phyloP scores from a whole-genome alignment of 2,329 filamentous ascomycete species.

The Trichophyton benhamiae region DNA sequence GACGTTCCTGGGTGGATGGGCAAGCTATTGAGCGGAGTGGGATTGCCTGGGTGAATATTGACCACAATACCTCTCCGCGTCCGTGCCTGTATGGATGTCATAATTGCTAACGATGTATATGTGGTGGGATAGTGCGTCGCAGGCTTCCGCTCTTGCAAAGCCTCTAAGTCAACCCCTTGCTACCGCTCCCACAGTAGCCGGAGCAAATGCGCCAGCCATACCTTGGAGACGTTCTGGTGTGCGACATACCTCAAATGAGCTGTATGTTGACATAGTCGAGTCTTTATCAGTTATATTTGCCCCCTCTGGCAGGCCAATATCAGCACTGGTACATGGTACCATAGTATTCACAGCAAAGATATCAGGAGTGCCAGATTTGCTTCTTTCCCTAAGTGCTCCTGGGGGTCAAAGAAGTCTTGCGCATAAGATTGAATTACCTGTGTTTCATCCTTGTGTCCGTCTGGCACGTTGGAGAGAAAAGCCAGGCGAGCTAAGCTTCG shows the following conservation, averaged over 20 bases:
- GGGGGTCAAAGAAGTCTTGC: conserved; percentile 66
- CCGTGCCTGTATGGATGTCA: neutral
- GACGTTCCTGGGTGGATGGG: conserved; percentile 85
- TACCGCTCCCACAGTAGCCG: conserved; percentile 20
- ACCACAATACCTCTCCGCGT: neutral
- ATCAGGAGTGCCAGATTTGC: conserved; percentile 83
- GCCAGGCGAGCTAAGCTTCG: conserved; percentile 85
- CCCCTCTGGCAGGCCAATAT: conserved; percentile 74
- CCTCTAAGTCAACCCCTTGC: conserved; percentile 31
- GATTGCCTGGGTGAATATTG: conserved; percentile 53
- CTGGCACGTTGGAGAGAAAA: conserved; percentile 79
- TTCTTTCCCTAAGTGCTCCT: conserved; percentile 65
- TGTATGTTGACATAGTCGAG: conserved; percentile 93
- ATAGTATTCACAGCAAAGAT: conserved; percentile 94
- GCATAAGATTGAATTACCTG: conserved; percentile 69
- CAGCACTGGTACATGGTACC: conserved; percentile 78
- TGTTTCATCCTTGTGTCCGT: conserved; percentile 92
- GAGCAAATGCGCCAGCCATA: conserved; percentile 42
- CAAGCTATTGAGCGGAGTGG: conserved; percentile 77
- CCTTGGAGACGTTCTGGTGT: conserved; percentile 90
- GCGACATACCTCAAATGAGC: conserved; percentile 87
- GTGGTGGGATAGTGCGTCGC: conserved; percentile 25
- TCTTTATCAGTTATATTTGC: conserved; percentile 77
- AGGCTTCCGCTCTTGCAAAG: conserved; percentile 29
- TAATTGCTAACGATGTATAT: neutral